phyloP scores from a whole-genome alignment of 495 filamentous ascomycete species.

The Hypoxylon rickii region DNA sequence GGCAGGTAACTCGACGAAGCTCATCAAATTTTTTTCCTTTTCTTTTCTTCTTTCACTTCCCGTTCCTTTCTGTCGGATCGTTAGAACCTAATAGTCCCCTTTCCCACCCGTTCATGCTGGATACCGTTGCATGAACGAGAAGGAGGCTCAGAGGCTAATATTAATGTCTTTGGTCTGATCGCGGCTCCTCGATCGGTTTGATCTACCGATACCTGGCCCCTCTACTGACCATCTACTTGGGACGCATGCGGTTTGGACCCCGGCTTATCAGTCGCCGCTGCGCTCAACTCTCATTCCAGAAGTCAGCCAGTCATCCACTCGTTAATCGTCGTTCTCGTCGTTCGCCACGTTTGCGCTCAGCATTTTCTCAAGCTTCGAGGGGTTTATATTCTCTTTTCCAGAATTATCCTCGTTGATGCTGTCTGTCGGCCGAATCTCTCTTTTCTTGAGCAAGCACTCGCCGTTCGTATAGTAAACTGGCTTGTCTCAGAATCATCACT shows the following conservation, averaged over 20 bases:
- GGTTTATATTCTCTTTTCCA: too few relatives aligned
- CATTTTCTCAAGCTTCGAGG: background rate
- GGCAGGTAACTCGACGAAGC: constrained; percentile 6
- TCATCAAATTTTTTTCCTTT: background rate
- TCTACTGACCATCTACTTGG: constrained; percentile 7
- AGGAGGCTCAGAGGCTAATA: constrained; percentile 31
- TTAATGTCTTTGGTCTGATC: constrained; percentile 18
- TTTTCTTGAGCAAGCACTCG: background rate
- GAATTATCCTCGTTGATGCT: constrained; percentile 2
- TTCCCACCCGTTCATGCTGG: constrained; percentile 22
- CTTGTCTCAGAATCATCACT: constrained; percentile 2
- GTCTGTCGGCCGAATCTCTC: background rate
- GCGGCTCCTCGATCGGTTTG: constrained; percentile 26
- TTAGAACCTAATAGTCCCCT: constrained; percentile 23
- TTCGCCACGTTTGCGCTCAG: constrained; percentile 21
- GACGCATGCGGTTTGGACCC: constrained; percentile 24
- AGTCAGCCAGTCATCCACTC: background rate
- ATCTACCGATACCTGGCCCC: constrained; percentile 29
- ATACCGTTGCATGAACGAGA: constrained; percentile 34
- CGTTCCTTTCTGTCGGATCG: constrained; percentile 17
- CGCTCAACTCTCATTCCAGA: constrained; percentile 28
- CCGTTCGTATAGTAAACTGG: background rate
- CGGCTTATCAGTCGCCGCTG: constrained; percentile 8
- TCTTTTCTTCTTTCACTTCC: constrained; percentile 7
- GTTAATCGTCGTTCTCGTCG: constrained; percentile 11